These are phyloP conservation scores for Musa itinerans DNA, from an alignment of 176 grass and related monocot genomes.

Conservation along the genomic window DNA sequence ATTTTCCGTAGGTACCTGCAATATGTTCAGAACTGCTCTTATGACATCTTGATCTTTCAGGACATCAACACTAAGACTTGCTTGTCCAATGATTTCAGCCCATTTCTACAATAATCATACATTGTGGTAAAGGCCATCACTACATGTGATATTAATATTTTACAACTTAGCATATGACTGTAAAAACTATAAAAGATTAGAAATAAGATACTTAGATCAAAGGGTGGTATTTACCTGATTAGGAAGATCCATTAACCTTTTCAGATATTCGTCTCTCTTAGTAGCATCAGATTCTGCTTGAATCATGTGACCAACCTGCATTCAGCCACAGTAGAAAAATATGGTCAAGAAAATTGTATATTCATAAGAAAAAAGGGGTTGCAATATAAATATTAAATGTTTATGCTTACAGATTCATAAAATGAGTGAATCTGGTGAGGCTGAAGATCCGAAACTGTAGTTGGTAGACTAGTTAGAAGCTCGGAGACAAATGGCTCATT, in stretches of 20 bases:
- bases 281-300: constrained; percentile 84
- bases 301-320: constrained; percentile 97
- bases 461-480: constrained; percentile 57
- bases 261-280: constrained; percentile 98
- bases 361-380: no score
- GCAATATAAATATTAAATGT: background rate
- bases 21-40: constrained; percentile 94
- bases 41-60: constrained; percentile 98
- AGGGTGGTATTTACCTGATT: constrained; percentile 51
- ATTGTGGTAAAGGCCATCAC: no score
- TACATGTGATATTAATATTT: no score
- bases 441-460: constrained; percentile 88
- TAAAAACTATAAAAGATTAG: no score
- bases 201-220: background rate
- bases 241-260: constrained; percentile 97
- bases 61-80: constrained; percentile 87
- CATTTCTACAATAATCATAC: constrained; percentile 62
- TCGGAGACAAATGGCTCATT: constrained; percentile 99
- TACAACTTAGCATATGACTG: no score
- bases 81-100: constrained; percentile 99
- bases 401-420: constrained; percentile 77
- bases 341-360: no score
- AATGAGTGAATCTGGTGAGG: constrained; percentile 98
- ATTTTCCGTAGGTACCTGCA: constrained; percentile 49
- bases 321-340: background rate